Base-by-base conservation (phyloP, 257 asterid species). In the Petunia axillaris region DNA sequence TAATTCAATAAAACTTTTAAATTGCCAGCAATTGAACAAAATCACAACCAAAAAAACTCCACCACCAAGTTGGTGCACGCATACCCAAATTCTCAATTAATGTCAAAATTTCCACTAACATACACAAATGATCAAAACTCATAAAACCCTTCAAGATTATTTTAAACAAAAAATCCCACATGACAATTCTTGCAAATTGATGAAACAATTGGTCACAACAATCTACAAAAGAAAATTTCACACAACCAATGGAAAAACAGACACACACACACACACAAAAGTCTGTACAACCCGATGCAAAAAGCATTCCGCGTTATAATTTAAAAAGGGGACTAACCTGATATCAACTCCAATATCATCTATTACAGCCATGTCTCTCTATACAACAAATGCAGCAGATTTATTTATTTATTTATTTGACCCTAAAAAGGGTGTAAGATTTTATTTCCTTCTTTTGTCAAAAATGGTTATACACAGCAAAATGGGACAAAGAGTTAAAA, bases 331-430 rank as follows among this genome's bases (percentile, higher is more conserved):
- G 78, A 35, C 70, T 75, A 58, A 89, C 91, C 93, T 84, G 85
- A 84, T 79, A 82, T 88, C 93, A 67, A 84, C 76, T 62, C 82
- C 90, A 81, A 89, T 82, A 74, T 86, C 90, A 41, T 89, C 90
- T 79, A 75, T 75, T 6, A 73, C 68, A 25, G 41, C 82, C 82
- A 83, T 80, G 8, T 35, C 71, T 80, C 7, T 35, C 71, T 75
- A 68, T 25, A 74, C 62, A 73, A 35, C 25, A 68, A 35, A 43
- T 68, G 57, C 57, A 44, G 76, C 57, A 68, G 55, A 6, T 48
- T 48, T 46, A 7, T 9, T 52, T 52, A 7, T 13, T 41, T 11
- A 68, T 68, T n/a, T 7, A 25, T 44, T 8, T 55, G 41, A 67
- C 58, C 58, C 58, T 4, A 25, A 70, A 44, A 46, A 50, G 62